phyloP scores from a whole-genome alignment of 108 stramenopile species.

The Mediolabrus comicus region DNA sequence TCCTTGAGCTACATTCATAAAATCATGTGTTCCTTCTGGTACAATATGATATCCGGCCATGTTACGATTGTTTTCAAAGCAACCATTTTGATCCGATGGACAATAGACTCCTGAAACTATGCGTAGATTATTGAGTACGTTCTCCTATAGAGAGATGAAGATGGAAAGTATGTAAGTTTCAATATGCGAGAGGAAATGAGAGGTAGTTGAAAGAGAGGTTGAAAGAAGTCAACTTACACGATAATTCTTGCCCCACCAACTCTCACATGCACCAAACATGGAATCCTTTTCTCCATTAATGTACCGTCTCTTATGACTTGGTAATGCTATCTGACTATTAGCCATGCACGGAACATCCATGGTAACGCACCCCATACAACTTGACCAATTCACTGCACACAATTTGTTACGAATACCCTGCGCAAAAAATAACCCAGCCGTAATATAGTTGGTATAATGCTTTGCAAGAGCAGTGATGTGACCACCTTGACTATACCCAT shows the following conservation, averaged over 20 bases:
- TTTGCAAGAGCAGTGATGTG: background rate
- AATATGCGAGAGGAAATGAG: too few species aligned
- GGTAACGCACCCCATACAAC: background rate
- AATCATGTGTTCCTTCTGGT: background rate
- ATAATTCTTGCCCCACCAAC: background rate
- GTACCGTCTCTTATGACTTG: background rate
- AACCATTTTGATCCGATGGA: background rate
- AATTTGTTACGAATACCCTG: background rate
- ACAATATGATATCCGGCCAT: background rate
- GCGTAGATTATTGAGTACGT: background rate
- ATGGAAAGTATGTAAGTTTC: too few species aligned
- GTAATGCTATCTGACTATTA: background rate
- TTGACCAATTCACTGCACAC: background rate
- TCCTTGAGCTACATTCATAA: background rate
- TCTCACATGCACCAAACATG: background rate
- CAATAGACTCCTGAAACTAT: background rate
- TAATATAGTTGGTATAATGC: background rate
- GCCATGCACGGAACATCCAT: background rate
- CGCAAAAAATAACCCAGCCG: background rate
- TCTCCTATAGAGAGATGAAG: background rate
- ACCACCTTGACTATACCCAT: background rate
- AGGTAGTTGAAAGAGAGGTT: background rate
- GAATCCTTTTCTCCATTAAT: background rate
- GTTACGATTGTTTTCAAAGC: background rate
- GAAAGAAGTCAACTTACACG: background rate